Evolutionary conservation across 129 eudicot species (phyloP).

Genomic region (Solidago caesia): DNA sequence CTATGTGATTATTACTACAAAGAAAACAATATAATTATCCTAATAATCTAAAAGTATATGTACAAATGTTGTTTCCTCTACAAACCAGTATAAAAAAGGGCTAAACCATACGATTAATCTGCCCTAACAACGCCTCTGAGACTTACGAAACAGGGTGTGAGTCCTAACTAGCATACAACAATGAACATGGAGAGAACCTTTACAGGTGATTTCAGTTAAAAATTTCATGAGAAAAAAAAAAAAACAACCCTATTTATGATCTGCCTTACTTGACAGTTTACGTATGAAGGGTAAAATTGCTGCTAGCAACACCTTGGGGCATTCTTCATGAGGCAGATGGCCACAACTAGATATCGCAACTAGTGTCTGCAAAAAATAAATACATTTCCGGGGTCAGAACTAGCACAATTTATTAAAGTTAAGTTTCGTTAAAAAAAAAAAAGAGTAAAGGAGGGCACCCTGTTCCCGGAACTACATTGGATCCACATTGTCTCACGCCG

Average conservation of each 20-base stretch:
- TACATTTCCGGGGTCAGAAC: conserved; percentile 15
- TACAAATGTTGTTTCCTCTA: conserved; percentile 4
- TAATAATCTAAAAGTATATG: conserved; percentile 7
- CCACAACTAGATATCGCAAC: conserved; percentile 96
- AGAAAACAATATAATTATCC: neutral
- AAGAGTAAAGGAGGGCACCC: no score
- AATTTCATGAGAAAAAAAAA: neutral
- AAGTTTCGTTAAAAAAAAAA: neutral
- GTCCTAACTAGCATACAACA: conserved; percentile 25
- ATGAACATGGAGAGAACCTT: conserved; percentile 16
- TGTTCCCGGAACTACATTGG: no score
- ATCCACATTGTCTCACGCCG: no score
- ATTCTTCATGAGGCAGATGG: conserved; percentile 99
- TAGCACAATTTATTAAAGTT: neutral
- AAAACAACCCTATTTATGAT: conserved; percentile 19
- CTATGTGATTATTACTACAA: no score
- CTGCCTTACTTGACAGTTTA: conserved; percentile 45
- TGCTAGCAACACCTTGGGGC: conserved; percentile 88
- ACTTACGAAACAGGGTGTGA: conserved; percentile 11
- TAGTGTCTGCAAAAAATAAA: conserved; percentile 60
- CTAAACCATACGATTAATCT: neutral
- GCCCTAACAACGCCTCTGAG: conserved; percentile 20
- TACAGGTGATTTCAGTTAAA: conserved; percentile 11
- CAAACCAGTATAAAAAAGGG: conserved; percentile 13
- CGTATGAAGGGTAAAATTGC: conserved; percentile 84